phyloP scores from a whole-genome alignment of 345 rosid genomes.

The Sisymbrium irio region DNA sequence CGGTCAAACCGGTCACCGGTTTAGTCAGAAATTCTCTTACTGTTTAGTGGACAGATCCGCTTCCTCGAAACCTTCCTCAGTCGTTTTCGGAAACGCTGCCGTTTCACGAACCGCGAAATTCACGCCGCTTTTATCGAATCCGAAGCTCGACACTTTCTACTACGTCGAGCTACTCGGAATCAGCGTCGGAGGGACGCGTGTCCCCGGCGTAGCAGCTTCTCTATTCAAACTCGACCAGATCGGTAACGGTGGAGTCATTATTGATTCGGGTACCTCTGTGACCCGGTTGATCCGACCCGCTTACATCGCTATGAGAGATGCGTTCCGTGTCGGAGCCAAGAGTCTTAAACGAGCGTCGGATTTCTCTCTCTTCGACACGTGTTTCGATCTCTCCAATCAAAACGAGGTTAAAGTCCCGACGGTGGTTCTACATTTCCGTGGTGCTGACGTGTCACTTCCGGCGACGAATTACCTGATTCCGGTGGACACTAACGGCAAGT shows the following conservation, averaged over 20 bases:
- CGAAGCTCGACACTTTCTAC: constrained; percentile 91
- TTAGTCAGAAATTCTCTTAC: constrained; percentile 80
- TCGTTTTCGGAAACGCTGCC: constrained; percentile 79
- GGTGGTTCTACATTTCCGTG: constrained; percentile 62
- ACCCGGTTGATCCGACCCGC: constrained; percentile 78
- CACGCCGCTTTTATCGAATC: constrained; percentile 75
- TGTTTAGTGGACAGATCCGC: constrained; percentile 89
- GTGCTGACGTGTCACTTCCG: constrained; percentile 76
- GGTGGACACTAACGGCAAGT: constrained; percentile 64
- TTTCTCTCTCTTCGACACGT: constrained; percentile 72
- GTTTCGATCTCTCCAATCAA: constrained; percentile 67
- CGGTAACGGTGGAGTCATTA: constrained; percentile 88
- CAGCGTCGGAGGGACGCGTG: constrained; percentile 85
- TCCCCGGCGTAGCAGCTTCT: constrained; percentile 61
- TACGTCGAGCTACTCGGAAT: constrained; percentile 80
- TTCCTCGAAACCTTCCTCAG: constrained; percentile 70
- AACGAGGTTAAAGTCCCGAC: constrained; percentile 76
- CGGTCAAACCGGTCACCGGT: constrained; percentile 69
- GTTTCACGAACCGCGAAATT: constrained; percentile 64
- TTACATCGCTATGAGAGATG: constrained; percentile 58
- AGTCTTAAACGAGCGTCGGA: constrained; percentile 51
- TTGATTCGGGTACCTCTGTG: constrained; percentile 87
- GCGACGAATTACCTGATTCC: constrained; percentile 90
- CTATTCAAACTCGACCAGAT: constrained; percentile 65
- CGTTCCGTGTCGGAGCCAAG: constrained; percentile 53